phyloP scores from a whole-genome alignment of 805 yeast genomes.

The Metschnikowia amazonensis region DNA sequence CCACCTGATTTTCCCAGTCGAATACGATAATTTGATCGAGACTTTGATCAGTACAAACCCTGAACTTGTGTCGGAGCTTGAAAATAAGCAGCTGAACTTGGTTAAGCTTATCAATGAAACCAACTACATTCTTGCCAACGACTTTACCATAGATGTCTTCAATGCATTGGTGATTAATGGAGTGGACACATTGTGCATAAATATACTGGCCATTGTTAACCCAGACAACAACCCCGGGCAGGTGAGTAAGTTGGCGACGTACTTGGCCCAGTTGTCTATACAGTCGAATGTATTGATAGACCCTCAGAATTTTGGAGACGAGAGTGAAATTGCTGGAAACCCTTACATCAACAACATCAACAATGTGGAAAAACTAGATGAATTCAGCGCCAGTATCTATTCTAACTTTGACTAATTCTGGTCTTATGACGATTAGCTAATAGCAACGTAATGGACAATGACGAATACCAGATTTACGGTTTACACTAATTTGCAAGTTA shows the following conservation, averaged over 20 bases:
- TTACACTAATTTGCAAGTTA: neutral
- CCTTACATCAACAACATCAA: constrained; percentile 35
- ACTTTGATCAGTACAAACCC: constrained; percentile 49
- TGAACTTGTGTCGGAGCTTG: constrained; percentile 35
- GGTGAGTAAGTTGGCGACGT: constrained; percentile 50
- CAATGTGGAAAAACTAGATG: constrained; percentile 63
- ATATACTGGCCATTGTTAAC: constrained; percentile 28
- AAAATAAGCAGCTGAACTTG: constrained; percentile 34
- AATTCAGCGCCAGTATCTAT: constrained; percentile 85
- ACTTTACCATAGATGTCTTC: constrained; percentile 28
- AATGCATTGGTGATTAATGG: constrained; percentile 31
- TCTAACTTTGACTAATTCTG: constrained; percentile 56
- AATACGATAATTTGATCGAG: constrained; percentile 37
- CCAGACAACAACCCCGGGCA: constrained; percentile 18
- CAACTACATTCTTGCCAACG: constrained; percentile 36
- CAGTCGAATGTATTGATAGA: constrained; percentile 55
- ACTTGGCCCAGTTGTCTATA: constrained; percentile 64
- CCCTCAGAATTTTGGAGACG: constrained; percentile 32
- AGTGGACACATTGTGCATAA: constrained; percentile 33
- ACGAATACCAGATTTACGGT: neutral
- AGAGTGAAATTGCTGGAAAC: constrained; percentile 35
- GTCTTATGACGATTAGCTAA: neutral
- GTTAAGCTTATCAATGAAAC: constrained; percentile 45
- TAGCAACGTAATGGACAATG: constrained; percentile 1
- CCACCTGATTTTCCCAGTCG: constrained; percentile 34